Base-by-base conservation (phyloP, 164 flowering plant genomes). In the Nymphaea thermarum region DNA sequence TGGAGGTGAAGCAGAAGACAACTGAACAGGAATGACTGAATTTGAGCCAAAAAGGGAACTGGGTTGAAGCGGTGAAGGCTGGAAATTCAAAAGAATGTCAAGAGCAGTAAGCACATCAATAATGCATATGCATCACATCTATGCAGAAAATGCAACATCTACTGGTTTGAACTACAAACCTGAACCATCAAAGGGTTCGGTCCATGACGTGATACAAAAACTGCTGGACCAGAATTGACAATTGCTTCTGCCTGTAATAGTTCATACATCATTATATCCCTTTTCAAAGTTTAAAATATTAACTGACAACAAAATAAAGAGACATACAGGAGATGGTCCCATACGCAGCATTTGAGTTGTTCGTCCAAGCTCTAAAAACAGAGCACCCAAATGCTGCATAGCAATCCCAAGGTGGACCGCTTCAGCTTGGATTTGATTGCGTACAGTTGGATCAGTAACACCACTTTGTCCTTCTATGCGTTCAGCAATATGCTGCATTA, bases 181-280 rank as follows among this genome's bases (percentile, higher is more conserved):
- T 95, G 99, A 70, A 89, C 99, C 99, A 95, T 95, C 59, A 92
- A 84, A 62, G 97, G 97, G 83, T 90, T 90, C 36, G 99, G 97
- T 62, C 98, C 97, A 25, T 83, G 73, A 43, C 93, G 81, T 71
- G 98, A 87, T 71, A 95, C 85, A 75, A 90, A 95, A 64, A 92
- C 88, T 42, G 99, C 93, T 63, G 94, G 98, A 18, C 99, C 99
- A 77, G 98, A 81, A 83, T 92, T 90, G 15, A 95, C 84, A 73
- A 75, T 78, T 70, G 90, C 80, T 76, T 92, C 87, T 63, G 73
- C 90, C 99, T 95, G 83, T 80, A 80, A 43, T 67, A 68, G 12
- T 16, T 16, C 57, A 62, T 18, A 62, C 41, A 65, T 60, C 14
- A 62, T 7, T 8, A 62, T 62, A 17, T 62, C 7, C 36, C 64